These are phyloP conservation scores for Bacterosira constricta DNA, from an alignment of 108 stramenopile genomes.

Conservation along the genomic window DNA sequence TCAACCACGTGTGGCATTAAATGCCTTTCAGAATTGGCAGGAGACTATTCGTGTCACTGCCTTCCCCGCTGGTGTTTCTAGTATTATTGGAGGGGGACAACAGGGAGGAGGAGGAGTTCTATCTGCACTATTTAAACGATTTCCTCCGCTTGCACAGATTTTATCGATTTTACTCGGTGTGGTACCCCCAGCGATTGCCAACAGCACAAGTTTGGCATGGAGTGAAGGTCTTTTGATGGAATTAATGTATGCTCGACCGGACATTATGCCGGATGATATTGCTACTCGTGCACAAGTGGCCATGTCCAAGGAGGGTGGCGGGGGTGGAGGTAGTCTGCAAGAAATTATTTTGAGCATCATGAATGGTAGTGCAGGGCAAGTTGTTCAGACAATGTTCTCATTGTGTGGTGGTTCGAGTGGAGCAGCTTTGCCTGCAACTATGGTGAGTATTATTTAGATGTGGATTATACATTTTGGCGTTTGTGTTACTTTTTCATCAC, in stretches of 20 bases:
- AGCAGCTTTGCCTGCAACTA: slow-evolving; percentile 78
- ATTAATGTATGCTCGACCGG: slow-evolving; percentile 68
- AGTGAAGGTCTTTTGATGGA: slow-evolving; percentile 65
- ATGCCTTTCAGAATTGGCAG: slow-evolving; percentile 60
- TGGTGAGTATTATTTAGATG: slow-evolving; percentile 53
- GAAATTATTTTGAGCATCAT: slow-evolving; percentile 69
- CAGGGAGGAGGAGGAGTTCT: neutral
- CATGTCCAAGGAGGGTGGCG: slow-evolving; percentile 45
- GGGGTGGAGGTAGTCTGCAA: slow-evolving; percentile 15
- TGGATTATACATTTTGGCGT: neutral
- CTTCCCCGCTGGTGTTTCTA: slow-evolving; percentile 2
- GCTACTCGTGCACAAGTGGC: slow-evolving; percentile 49
- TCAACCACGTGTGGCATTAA: slow-evolving; percentile 54
- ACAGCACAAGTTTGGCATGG: slow-evolving; percentile 43
- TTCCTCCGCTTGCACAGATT: slow-evolving; percentile 42
- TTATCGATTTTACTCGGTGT: slow-evolving; percentile 20
- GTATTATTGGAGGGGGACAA: neutral
- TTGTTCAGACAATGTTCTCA: slow-evolving; percentile 51
- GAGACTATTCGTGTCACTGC: slow-evolving; percentile 21
- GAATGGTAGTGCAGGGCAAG: slow-evolving; percentile 67
- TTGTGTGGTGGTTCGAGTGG: slow-evolving; percentile 75
- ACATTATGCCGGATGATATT: slow-evolving; percentile 61
- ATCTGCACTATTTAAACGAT: slow-evolving; percentile 25
- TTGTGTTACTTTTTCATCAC: neutral
- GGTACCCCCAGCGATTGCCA: slow-evolving; percentile 1